phyloP scores from a whole-genome alignment of 2,329 filamentous ascomycete genomes.

The Aspergillus sp. region DNA sequence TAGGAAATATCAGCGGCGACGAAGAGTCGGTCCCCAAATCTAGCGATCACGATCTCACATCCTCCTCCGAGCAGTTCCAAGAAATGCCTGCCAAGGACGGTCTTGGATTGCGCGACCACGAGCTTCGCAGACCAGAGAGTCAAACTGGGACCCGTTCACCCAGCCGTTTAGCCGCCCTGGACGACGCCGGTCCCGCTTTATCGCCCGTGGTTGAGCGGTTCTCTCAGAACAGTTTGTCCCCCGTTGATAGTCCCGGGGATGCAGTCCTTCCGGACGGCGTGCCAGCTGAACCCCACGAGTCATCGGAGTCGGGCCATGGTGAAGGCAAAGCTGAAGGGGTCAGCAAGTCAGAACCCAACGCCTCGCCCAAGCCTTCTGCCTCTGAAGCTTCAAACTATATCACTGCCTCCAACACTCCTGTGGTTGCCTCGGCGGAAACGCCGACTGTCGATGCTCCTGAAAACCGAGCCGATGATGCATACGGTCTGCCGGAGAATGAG shows the following conservation, averaged over 20 bases:
- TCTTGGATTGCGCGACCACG: slow-evolving; percentile 9
- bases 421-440: slow-evolving; percentile 31
- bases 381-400: slow-evolving; percentile 45
- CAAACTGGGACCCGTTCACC: slow-evolving; percentile 4
- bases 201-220: slow-evolving; percentile 30
- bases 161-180: slow-evolving; percentile 11
- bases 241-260: slow-evolving; percentile 10
- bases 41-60: slow-evolving; percentile 18
- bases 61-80: slow-evolving; percentile 14
- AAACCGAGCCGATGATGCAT: slow-evolving; percentile 14
- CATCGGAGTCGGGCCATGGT: slow-evolving; percentile 14
- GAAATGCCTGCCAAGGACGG: slow-evolving; percentile 5
- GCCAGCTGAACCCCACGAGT: slow-evolving; percentile 7
- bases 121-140: slow-evolving; percentile 6
- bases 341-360: slow-evolving; percentile 26
- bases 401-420: slow-evolving; percentile 45
- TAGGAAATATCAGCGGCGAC: slow-evolving; percentile 36
- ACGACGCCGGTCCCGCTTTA: slow-evolving; percentile 16
- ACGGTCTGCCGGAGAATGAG: slow-evolving; percentile 19
- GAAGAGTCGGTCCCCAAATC: slow-evolving; percentile 26
- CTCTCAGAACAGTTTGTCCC: slow-evolving; percentile 17
- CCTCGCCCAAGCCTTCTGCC: slow-evolving; percentile 32
- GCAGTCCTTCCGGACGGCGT: neutral
- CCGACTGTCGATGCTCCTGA: slow-evolving; percentile 18
- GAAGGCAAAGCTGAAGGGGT: slow-evolving; percentile 22